Evolutionary conservation across 306 rosid genomes (phyloP).

Genomic region (Quercus rubra): DNA sequence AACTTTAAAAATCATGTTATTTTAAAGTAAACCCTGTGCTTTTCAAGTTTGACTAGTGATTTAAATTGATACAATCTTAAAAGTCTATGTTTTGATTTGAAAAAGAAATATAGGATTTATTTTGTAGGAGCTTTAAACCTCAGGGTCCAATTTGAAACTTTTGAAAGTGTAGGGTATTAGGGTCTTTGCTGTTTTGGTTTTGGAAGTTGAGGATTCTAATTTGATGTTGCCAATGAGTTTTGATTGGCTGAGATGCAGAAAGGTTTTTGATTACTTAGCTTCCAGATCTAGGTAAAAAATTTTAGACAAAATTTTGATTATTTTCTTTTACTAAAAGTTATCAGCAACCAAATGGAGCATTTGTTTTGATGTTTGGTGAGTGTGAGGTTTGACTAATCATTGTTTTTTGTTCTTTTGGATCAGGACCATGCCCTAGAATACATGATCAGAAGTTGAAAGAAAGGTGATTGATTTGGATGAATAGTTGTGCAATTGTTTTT

Average conservation of each 20-base stretch:
- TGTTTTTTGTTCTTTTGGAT: conserved; percentile 2
- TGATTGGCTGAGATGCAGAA: not conserved
- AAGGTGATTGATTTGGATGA: conserved; percentile 50
- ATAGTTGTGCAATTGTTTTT: not conserved
- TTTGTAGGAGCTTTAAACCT: no score
- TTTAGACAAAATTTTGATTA: not conserved
- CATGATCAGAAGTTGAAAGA: conserved; percentile 97
- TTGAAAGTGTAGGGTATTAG: no score
- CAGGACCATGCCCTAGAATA: conserved; percentile 88
- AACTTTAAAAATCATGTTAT: no score
- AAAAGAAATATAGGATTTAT: no score
- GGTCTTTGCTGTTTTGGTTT: not conserved
- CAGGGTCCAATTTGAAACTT: no score
- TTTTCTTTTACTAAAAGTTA: not conserved
- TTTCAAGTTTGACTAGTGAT: no score
- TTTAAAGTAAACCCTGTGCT: no score
- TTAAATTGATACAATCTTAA: no score
- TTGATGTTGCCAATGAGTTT: not conserved
- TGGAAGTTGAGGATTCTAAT: not conserved
- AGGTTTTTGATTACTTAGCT: not conserved
- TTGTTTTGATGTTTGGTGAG: conserved; percentile 1
- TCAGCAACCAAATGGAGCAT: not conserved
- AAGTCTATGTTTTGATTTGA: no score
- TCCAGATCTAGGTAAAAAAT: not conserved
- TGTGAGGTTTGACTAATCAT: not conserved